Evolutionary conservation across 2,329 filamentous ascomycete species (phyloP).

Genomic region (Zarea fungicola): DNA sequence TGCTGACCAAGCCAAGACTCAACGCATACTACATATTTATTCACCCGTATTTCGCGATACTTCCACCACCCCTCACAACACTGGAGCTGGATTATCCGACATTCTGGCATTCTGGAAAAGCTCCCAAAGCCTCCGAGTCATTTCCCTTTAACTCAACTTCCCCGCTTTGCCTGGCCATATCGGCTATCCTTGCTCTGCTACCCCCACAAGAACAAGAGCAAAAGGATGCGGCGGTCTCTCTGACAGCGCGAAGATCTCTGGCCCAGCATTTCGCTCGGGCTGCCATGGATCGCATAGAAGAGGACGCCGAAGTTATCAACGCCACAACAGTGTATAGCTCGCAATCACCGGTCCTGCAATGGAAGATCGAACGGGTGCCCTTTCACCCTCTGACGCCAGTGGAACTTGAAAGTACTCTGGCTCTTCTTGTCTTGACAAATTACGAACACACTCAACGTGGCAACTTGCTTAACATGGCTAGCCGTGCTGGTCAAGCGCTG

Average conservation of each 20-base stretch:
- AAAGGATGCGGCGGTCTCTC: too few species aligned
- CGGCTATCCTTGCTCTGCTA: background rate
- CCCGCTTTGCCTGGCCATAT: background rate
- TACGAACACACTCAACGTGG: slow-evolving; percentile 9
- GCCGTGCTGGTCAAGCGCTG: slow-evolving; percentile 2
- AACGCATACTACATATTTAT: slow-evolving; percentile 10
- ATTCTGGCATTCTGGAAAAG: background rate
- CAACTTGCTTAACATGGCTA: slow-evolving; percentile 8
- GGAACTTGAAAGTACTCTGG: background rate
- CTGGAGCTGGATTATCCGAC: slow-evolving; percentile 2
- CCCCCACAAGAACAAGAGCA: background rate
- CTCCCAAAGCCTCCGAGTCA: background rate
- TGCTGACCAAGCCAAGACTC: background rate
- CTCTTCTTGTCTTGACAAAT: slow-evolving; percentile 2
- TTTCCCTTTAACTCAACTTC: background rate
- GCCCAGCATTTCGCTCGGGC: background rate
- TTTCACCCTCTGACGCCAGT: background rate
- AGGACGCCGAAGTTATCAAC: background rate
- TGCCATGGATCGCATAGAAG: background rate
- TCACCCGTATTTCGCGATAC: slow-evolving; percentile 5
- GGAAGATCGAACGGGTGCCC: background rate
- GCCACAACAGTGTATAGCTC: background rate
- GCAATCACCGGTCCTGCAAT: background rate
- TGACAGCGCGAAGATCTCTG: slow-evolving; percentile 1
- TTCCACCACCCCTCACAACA: background rate